Base-by-base conservation (phyloP, 75 land plant species). In the Cupressus sempervirens region DNA sequence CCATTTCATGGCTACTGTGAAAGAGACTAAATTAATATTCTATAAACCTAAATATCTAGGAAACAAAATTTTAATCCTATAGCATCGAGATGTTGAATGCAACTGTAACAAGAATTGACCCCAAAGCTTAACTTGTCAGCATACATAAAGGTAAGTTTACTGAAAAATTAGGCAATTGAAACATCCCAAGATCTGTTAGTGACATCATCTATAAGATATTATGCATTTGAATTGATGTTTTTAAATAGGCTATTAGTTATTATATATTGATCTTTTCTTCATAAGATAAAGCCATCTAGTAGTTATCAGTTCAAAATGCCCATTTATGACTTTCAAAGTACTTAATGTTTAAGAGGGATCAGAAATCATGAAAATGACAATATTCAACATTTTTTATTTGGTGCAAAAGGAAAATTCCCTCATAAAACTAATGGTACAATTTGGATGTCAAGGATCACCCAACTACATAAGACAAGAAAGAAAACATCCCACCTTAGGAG, bases 401-500 rank as follows among this genome's bases (percentile, higher is more conserved):
- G 12, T 10, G 12, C 74, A 72, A 29, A 72, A 72, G 35, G 35
- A 11, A 3, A 72, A 72, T 5, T 23, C 74, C 74, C 32, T 30
- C 53, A 50, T 1, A 72, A 72, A 72, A 72, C 0, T 11, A 72
- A 87, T 86, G 84, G 82, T 48, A 88, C 74, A 80, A 88, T 68
- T 83, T 80, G 76, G 85, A 89, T 84, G 90, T 75, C 86, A 89
- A 88, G 81, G 58, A 82, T 88, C 86, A 88, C 90, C 90, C 85
- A 89, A 89, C 92, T 87, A 85, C 86, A 90, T 88, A 89, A 81
- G 89, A 82, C 74, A 72, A 72, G 74, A 23, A 72, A 84, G 53
- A 75, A 88, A 89, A 88, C 84, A 72, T 88, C 87, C 85, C 84
- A 83, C 91, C 86, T 87, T 90, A 91, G 67, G 86, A 93, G 83